Percentiles rank a stretch among this genome's conserved stretches.
Conservation (phyloP, 2,329 filamentous ascomycete species). For the Scedosporium aurantiacum region DNA sequence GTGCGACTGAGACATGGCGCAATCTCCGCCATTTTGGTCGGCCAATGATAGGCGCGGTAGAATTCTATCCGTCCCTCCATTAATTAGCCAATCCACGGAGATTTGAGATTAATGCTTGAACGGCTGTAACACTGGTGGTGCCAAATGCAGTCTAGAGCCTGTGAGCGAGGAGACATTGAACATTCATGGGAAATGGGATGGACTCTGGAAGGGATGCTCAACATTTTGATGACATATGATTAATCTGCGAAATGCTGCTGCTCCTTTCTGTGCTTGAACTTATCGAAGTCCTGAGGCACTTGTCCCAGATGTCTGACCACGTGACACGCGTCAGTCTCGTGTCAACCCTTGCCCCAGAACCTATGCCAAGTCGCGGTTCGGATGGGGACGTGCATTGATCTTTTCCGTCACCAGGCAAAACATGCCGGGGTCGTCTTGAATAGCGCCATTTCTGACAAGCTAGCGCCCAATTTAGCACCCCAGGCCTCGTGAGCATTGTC, state of each 20-base stretch:
- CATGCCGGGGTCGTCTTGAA: not conserved
- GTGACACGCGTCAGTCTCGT: slow-evolving; percentile 6
- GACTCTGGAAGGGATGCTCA: too few species aligned
- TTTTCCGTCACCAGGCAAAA: too few species aligned
- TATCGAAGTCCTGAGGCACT: too few species aligned
- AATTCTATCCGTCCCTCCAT: not conserved
- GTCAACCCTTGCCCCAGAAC: not conserved
- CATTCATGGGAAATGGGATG: too few species aligned
- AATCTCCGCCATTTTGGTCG: not conserved
- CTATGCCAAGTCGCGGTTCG: not conserved
- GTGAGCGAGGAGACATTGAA: too few species aligned
- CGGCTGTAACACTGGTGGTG: too few species aligned
- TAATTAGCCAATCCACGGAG: not conserved
- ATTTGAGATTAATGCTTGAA: not conserved
- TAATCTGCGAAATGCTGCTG: too few species aligned
- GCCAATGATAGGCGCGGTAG: not conserved
- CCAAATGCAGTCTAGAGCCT: too few species aligned
- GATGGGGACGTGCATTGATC: not conserved
- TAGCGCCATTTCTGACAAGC: not conserved
- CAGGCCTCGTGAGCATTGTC: not conserved
- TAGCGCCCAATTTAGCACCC: not conserved
- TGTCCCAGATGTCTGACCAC: not conserved
- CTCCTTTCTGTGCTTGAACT: too few species aligned
- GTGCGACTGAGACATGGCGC: not conserved
- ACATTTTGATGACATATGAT: too few species aligned